Evolutionary conservation across 1,139 yeast genomes (phyloP), one percentile per base, ranked within the genome.

Genomic region (Debaryomyces singareniensis): DNA sequence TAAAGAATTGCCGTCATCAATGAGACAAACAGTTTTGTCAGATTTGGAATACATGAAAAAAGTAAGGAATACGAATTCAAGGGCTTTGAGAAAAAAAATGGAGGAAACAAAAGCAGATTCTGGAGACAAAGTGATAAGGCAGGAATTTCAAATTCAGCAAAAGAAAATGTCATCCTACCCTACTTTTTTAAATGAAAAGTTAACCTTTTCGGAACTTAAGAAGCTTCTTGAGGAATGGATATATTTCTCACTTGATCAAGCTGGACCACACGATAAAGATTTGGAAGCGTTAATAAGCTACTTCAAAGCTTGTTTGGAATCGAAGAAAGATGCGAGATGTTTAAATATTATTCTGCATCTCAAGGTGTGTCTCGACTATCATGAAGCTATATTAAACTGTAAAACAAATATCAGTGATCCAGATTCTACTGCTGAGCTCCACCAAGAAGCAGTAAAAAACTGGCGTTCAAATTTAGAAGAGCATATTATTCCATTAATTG

Each of bases 211-310:
- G 7, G 65, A 66, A 3, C 51, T 78, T 24, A 53, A 58, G 21
- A 23, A 34, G 2, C 45, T 64, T 32, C 32, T 78, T 3, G 44
- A 50, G 3, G 49, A 54, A 1, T 80, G 89, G 89, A 57, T 78
- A 0, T 37, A 37, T 4, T 51, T 54, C 27, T 63, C 78, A 0
- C 34, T 65, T 4, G 39, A 50, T n/a, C 59, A 54, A 18, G 56
- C 55, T 18, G 82, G 83, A 0, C 87, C 89, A 0, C 79, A 76
- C 43, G 44, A 42, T 3, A 79, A 70, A 21, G 91, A 81, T 43
- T 53, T 76, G 3, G 40, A 42, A 1, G 42, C 64, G 9, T 71
- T 75, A 35, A 46, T 37, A 1, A 36, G 35, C 1, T 62, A 58
- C 38, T 29, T 64, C 6, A 27, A 33, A 13, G 36, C 34, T 11